phyloP scores from a whole-genome alignment of 2,329 filamentous ascomycete genomes.

The Sporothrix sp. region DNA sequence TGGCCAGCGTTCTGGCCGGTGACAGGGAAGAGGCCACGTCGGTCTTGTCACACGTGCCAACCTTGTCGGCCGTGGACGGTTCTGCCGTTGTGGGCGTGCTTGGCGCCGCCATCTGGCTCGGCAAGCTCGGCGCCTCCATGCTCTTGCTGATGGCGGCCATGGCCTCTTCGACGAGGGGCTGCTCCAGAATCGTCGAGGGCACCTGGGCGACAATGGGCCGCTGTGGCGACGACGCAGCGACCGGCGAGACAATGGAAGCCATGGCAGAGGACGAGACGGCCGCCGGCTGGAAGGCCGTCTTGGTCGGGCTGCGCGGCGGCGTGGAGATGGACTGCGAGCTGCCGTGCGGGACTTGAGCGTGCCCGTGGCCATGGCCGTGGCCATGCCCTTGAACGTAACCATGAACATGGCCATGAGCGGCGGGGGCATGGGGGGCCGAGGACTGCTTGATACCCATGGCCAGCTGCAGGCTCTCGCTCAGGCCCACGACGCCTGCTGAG shows the following conservation, averaged over 20 bases:
- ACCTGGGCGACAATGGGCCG: constrained; percentile 40
- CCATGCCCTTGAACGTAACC: too few relatives aligned
- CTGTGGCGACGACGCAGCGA: constrained; percentile 38
- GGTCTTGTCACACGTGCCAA: not conserved
- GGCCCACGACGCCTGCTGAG: constrained; percentile 21
- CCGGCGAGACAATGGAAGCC: constrained; percentile 13
- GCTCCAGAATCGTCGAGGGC: constrained; percentile 46
- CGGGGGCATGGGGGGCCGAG: constrained; percentile 15
- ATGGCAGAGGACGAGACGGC: constrained; percentile 13
- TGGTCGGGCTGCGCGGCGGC: constrained; percentile 50
- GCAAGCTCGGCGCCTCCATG: constrained; percentile 14
- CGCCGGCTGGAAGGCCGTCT: constrained; percentile 24
- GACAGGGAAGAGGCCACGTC: constrained; percentile 14
- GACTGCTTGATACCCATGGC: constrained; percentile 31
- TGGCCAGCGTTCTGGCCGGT: constrained; percentile 7
- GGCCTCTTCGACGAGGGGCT: constrained; percentile 38
- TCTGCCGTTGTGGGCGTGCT: not conserved
- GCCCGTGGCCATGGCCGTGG: constrained; percentile 13
- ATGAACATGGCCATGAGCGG: too few relatives aligned
- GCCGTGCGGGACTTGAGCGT: constrained; percentile 21
- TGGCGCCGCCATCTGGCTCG: not conserved
- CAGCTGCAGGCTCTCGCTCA: constrained; percentile 33
- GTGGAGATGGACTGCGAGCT: constrained; percentile 36
- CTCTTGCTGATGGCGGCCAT: constrained; percentile 21
- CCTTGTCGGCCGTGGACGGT: not conserved